phyloP scores from a whole-genome alignment of 441 rosid genomes.

The Populus hybrid region DNA sequence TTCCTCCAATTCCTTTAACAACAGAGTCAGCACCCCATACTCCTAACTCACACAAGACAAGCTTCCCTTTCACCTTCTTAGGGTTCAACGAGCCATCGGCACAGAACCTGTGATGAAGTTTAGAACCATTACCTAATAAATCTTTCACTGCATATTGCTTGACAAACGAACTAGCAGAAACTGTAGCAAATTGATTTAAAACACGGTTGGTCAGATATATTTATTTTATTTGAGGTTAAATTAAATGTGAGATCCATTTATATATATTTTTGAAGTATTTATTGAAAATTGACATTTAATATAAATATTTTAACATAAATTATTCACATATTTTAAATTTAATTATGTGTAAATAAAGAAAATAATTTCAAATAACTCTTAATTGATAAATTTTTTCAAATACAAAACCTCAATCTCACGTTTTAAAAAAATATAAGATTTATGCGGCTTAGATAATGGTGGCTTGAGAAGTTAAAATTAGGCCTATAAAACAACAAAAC shows the following conservation, averaged over 20 bases:
- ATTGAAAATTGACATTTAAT: not conserved
- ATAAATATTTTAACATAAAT: too few relatives aligned
- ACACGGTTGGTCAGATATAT: not conserved
- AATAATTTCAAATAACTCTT: too few relatives aligned
- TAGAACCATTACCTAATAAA: not conserved
- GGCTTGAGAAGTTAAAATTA: too few relatives aligned
- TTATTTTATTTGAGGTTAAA: too few relatives aligned
- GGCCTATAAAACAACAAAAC: too few relatives aligned
- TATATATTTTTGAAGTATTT: too few relatives aligned
- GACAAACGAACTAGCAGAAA: not conserved
- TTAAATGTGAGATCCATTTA: not conserved
- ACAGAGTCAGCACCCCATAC: conserved; percentile 57
- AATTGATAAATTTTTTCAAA: too few relatives aligned
- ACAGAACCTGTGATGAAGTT: conserved; percentile 45
- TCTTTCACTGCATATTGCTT: not conserved
- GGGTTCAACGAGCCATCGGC: conserved; percentile 49
- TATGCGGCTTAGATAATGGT: too few relatives aligned
- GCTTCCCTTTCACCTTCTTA: conserved; percentile 64
- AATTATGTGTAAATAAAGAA: not conserved
- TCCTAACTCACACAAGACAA: conserved; percentile 50
- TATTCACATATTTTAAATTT: too few relatives aligned
- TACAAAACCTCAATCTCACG: too few relatives aligned
- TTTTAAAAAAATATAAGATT: too few relatives aligned
- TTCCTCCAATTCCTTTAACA: conserved; percentile 60
- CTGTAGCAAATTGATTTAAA: not conserved